Evolutionary conservation across 345 rosid species (phyloP).

Genomic region (Salix koriyanagi): DNA sequence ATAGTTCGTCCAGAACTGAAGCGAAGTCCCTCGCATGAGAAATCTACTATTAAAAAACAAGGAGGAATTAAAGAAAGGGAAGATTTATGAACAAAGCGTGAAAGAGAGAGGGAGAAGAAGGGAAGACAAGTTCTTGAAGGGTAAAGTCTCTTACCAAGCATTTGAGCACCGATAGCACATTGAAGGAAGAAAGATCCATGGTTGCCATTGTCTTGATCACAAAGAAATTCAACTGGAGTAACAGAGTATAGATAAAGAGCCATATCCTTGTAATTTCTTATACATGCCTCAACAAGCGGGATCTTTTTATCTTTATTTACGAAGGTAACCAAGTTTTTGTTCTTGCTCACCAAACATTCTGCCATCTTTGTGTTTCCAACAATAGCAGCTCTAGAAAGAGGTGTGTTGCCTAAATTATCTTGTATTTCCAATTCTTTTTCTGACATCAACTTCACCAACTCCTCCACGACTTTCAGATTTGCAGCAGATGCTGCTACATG

Average conservation of each 20-base stretch:
- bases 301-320: neutral
- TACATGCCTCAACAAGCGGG: neutral
- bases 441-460: neutral
- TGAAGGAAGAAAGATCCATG: neutral
- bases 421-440: neutral
- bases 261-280: accelerated
- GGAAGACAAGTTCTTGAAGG: too few species aligned
- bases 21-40: too few species aligned
- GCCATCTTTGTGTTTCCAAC: neutral
- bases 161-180: neutral
- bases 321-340: neutral
- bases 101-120: too few species aligned
- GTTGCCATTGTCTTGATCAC: neutral
- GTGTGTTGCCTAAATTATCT: neutral
- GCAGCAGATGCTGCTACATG: neutral
- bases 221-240: neutral
- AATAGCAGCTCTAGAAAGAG: neutral
- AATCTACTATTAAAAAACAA: too few species aligned
- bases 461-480: neutral
- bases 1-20: too few species aligned
- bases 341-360: neutral
- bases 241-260: neutral
- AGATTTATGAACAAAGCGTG: too few species aligned
- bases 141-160: neutral
- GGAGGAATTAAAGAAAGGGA: too few species aligned